Conservation (phyloP, 2,329 filamentous ascomycete species). For the Paracamarosporium sp. region DNA sequence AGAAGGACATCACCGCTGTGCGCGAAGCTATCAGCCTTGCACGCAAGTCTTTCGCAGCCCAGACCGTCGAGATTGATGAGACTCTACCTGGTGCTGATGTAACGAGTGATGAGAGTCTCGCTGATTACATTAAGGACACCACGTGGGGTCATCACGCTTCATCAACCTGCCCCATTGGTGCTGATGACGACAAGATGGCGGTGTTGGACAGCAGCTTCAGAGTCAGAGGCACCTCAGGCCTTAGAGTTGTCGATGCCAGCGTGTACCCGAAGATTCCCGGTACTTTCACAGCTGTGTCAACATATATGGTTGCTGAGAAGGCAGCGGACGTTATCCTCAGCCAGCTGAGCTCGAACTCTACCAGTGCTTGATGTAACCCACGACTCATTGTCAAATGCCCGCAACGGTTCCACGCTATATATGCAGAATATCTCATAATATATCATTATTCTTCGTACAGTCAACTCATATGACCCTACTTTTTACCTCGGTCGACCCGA, state of each 20-base stretch:
- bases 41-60: constrained; percentile 48
- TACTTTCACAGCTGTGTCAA: constrained; percentile 60
- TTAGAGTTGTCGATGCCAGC: constrained; percentile 55
- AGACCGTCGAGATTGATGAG: constrained; percentile 49
- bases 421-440: neutral
- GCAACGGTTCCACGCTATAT: neutral
- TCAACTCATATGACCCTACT: no score
- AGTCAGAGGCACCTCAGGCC: constrained; percentile 58
- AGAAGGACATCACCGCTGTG: constrained; percentile 63
- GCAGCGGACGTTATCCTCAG: constrained; percentile 64
- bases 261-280: constrained; percentile 53
- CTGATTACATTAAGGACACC: constrained; percentile 37
- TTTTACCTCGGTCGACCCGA: no score
- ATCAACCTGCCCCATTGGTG: constrained; percentile 65
- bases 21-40: constrained; percentile 61
- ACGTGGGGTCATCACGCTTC: constrained; percentile 61
- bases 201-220: constrained; percentile 61
- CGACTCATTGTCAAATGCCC: neutral
- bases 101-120: constrained; percentile 37
- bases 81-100: constrained; percentile 58
- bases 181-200: constrained; percentile 55
- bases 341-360: constrained; percentile 8
- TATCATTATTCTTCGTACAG: no score
- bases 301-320: constrained; percentile 67
- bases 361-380: neutral